These are phyloP conservation scores for Dactylellina sp. DNA, from an alignment of 2,329 filamentous ascomycete genomes.

Conservation along the genomic window DNA sequence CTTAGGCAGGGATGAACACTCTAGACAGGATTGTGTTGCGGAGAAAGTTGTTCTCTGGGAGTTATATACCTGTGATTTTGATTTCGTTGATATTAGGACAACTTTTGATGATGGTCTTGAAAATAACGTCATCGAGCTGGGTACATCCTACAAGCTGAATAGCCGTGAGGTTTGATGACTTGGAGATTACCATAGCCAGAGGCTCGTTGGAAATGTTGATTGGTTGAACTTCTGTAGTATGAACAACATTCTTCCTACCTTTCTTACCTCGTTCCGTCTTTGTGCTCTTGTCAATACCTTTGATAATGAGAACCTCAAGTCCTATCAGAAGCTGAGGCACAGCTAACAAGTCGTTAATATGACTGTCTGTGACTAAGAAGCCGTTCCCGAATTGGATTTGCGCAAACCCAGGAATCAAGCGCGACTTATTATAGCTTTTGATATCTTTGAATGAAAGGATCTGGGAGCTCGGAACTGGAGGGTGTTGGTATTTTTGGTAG, in stretches of 20 bases:
- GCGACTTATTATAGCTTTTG: conserved; percentile 33
- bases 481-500: conserved; percentile 40
- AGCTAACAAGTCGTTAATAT: conserved; percentile 34
- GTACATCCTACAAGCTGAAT: conserved; percentile 30
- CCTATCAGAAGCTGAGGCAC: conserved; percentile 8
- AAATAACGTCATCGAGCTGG: conserved; percentile 17
- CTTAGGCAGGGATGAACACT: conserved; percentile 18
- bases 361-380: conserved; percentile 29
- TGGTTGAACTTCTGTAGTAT: conserved; percentile 4
- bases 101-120: conserved; percentile 18
- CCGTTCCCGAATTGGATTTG: conserved; percentile 38
- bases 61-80: conserved; percentile 29
- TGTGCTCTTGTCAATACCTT: conserved; percentile 20
- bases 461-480: conserved; percentile 2
- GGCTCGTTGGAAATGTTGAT: conserved; percentile 37
- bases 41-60: too few relatives aligned
- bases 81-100: conserved; percentile 31
- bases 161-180: conserved; percentile 19
- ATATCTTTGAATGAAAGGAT: conserved; percentile 36
- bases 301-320: conserved; percentile 50
- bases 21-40: background rate
- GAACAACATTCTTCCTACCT: conserved; percentile 5
- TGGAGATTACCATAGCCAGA: conserved; percentile 1
- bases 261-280: conserved; percentile 8
- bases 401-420: conserved; percentile 21